Conservation (phyloP, 768 basidiomycete species). For the Asterophora lycoperdoides region DNA sequence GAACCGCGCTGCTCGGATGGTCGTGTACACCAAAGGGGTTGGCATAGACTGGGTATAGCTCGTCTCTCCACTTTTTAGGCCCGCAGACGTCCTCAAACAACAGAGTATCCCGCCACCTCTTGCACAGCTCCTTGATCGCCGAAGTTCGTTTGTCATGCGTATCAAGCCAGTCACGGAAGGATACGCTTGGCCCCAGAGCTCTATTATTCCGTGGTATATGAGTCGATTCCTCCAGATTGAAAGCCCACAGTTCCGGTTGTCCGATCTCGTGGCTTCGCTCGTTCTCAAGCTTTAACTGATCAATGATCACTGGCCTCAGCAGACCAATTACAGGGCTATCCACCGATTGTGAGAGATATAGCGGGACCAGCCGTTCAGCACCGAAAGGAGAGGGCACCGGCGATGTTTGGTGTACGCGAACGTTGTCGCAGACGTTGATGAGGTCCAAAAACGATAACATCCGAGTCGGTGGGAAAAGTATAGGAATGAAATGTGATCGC, state of each 20-base stretch:
- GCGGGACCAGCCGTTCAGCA: slow-evolving; percentile 47
- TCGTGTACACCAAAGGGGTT: slow-evolving; percentile 63
- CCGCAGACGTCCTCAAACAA: slow-evolving; percentile 65
- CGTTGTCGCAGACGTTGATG: slow-evolving; percentile 71
- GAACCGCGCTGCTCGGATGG: slow-evolving; percentile 33
- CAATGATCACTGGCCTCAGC: slow-evolving; percentile 53
- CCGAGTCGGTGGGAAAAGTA: not conserved
- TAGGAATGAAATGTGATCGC: not conserved
- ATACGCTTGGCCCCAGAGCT: slow-evolving; percentile 34
- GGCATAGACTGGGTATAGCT: slow-evolving; percentile 75
- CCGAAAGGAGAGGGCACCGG: slow-evolving; percentile 28
- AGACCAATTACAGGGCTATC: slow-evolving; percentile 58
- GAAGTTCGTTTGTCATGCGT: slow-evolving; percentile 56
- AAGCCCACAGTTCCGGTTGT: slow-evolving; percentile 36
- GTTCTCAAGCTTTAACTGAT: slow-evolving; percentile 52
- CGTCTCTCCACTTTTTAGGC: slow-evolving; percentile 77
- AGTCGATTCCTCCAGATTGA: slow-evolving; percentile 29
- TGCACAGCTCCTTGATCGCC: slow-evolving; percentile 62
- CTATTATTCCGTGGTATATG: slow-evolving; percentile 18
- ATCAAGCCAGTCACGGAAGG: slow-evolving; percentile 48
- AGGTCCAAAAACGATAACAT: slow-evolving; percentile 58
- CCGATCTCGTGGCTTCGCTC: slow-evolving; percentile 23
- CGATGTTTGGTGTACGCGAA: slow-evolving; percentile 33
- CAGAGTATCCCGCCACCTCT: slow-evolving; percentile 68
- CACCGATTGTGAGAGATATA: slow-evolving; percentile 47